Base-by-base conservation (phyloP, 305 asterid genomes). In the Stenogyne calaminthoides region DNA sequence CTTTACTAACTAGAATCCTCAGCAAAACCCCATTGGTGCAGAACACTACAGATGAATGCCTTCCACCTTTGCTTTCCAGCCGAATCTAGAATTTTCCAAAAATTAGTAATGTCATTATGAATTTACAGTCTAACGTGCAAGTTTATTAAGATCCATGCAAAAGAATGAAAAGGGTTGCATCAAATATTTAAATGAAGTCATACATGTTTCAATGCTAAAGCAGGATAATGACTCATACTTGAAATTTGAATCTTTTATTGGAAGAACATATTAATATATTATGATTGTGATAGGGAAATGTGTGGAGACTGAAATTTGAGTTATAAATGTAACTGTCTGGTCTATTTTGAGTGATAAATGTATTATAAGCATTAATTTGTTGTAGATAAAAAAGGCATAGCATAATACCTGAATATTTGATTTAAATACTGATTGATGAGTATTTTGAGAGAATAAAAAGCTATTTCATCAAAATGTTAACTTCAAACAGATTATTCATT, bases 11-110 rank as follows among this genome's bases (percentile, higher is more conserved):
- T 63, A 95, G 84, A 82, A 92, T 82, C 86, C 96, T 86, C 86
- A 95, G 73, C 77, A 95, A 72, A 73, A 95, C 77, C 40, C 99
- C 99, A 81, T 88, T 95, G 72, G 99, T 95, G 85, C 99, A 95
- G 81, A 95, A 91, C 83, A 95, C 85, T 15, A 95, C 84, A 29
- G 97, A 88, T 64, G 99, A 92, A 64, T 92, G 84, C 70, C 81
- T 86, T 76, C 99, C 99, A 60, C 99, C 99, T 82, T 72, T 95
- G 84, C 86, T 81, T 79, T 92, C 98, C 84, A 95, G 76, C 78
- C 97, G 93, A 80, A 95, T 92, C 99, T 95, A 77, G 73, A 78
- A 79, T 69, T 81, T 71, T 63, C 63, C 77, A 75, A 36, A 65
- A 63, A 71, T 67, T 51, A 73, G 71, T 46, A 52, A 76, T 56